Evolutionary conservation across 225 moss, liverwort and hornwort species (phyloP), one percentile per base, ranked within the genome.

Genomic region (Pseudisothecium myosuroides): DNA sequence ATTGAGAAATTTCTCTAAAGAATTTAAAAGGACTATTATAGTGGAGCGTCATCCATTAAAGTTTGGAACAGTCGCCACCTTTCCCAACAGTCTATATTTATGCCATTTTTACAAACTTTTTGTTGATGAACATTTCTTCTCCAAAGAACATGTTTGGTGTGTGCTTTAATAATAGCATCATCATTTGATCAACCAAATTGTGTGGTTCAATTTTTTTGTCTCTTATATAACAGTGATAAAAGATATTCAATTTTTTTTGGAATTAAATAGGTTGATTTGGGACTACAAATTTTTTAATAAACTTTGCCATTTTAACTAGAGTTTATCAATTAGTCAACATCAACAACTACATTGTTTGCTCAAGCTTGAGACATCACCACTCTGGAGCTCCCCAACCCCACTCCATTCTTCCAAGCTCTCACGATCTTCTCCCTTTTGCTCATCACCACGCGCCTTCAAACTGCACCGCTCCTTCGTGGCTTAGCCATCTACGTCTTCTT

Each of bases 381-480:
- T 22, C 78, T 86, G 89, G 91, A 92, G 87, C 87, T 91, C 26
- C 87, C 72, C 15, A 79, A 76, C 10, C 71, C 65, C 29, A 90
- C 83, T 6, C 94, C 92, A 27, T 91, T 91, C 58, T 89, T 90
- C 76, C 91, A 94, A 83, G 92, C 94, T 21, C 45, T 94, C 4
- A 87, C 91, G 80, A 94, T 94, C 58, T 92, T 94, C 52, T 88
- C 89, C 72, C 91, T 94, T 11, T 58, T 94, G 1, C 86, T 94
- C 66, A 89, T 94, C 56, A 94, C 92, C 5, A 94, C 92, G 7
- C 87, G 91, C 62, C 86, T 94, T 26, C 90, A 94, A 74, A 87
- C 83, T 5, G 83, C 69, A 52, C 94, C 92, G 2, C 89, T 94
- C 20, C 90, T 92, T 4, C 90, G 92, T 2, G 90, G 94, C 10